Base-by-base conservation (phyloP, 2,329 filamentous ascomycete species). In the Colletotrichum nymphaeae region DNA sequence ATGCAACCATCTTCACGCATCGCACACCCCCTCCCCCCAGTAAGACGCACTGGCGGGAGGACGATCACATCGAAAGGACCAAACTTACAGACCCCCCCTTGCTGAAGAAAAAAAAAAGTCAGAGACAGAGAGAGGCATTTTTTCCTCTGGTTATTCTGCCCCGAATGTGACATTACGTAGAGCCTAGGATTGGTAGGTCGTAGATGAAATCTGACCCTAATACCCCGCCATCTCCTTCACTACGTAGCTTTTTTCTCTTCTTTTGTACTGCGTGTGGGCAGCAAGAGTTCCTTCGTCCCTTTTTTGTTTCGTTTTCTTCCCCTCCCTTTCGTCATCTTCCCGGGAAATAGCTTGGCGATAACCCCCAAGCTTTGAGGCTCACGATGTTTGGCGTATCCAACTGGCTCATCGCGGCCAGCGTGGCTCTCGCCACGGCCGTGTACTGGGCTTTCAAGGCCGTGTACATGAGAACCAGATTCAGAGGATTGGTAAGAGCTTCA, bases 331-430 rank as follows among this genome's bases (percentile, higher is more conserved):
- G 37, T 55, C 55, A n/a, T 55, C 42, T n/a, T 2, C 19, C 24
- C 8, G n/a, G 42, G 19, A n/a, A n/a, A 49, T 49, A 22, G 19
- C 42, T 49, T n/a, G 42, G 42, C 42, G 30, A 30, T 7, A 58
- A 14, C 19, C 14, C 16, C 28, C 19, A 16, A 46, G 32, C 11
- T n/a, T 28, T 19, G 32, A 37, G 24, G 5, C 26, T 49, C 30
- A 57, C 57, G 6, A 74, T 74, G 68, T 71, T 72, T 71, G 67
- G 67, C 46, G 72, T 63, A 2, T 74, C 72, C 11, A 74, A 74
- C 14, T 67, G 63, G 67, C 58, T 64, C 14, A 37, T 74, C 49
- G 67, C 67, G 37, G 68, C 59, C 62, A 67, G 75, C 3, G 46
- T 63, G 35, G 63, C 57, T 14, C 19, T 75, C n/a, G 73, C 73